A percentile compares a stretch with the other conserved stretches of the same genome.
Conservation (phyloP, 2,329 filamentous ascomycete genomes). For the Helotiales sp. region DNA sequence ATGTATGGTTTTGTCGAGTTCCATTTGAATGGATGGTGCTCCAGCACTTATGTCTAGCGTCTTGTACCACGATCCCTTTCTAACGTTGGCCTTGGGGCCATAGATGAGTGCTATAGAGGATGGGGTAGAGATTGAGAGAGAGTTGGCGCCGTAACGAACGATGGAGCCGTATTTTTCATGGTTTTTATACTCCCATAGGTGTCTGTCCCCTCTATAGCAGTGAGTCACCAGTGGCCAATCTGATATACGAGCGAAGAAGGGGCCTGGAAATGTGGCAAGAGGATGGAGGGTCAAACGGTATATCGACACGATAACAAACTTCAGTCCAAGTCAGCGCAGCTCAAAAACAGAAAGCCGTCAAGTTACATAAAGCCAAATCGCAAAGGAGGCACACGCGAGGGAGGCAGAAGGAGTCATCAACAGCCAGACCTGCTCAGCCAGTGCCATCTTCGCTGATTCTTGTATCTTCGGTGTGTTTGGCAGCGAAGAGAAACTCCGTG, state of each 20-base stretch:
- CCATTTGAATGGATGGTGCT: constrained; percentile 17
- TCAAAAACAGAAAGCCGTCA: too few relatives aligned
- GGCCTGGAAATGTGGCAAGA: constrained; percentile 64
- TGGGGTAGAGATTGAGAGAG: constrained; percentile 10
- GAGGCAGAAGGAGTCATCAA: too few relatives aligned
- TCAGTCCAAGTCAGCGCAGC: too few relatives aligned
- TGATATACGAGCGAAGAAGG: constrained; percentile 39
- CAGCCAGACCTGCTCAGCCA: too few relatives aligned
- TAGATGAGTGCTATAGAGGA: constrained; percentile 8
- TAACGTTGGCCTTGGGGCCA: constrained; percentile 19
- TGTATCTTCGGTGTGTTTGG: too few relatives aligned
- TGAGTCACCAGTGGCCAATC: constrained; percentile 17
- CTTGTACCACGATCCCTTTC: constrained; percentile 20
- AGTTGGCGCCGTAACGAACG: constrained; percentile 12
- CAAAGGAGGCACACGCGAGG: too few relatives aligned
- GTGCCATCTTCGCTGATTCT: too few relatives aligned
- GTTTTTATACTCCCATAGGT: constrained; percentile 16
- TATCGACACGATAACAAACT: constrained; percentile 27
- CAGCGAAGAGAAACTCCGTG: too few relatives aligned
- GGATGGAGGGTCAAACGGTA: constrained; percentile 66
- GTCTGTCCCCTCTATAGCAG: constrained; percentile 15
- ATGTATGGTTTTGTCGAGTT: constrained; percentile 14
- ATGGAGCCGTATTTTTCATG: constrained; percentile 17
- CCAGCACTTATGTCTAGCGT: constrained; percentile 15
- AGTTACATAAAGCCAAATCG: too few relatives aligned